A percentile compares a stretch with the other conserved stretches of the same genome.
Conservation (phyloP, 257 asterid species). For the Solanum pinnatisectum region DNA sequence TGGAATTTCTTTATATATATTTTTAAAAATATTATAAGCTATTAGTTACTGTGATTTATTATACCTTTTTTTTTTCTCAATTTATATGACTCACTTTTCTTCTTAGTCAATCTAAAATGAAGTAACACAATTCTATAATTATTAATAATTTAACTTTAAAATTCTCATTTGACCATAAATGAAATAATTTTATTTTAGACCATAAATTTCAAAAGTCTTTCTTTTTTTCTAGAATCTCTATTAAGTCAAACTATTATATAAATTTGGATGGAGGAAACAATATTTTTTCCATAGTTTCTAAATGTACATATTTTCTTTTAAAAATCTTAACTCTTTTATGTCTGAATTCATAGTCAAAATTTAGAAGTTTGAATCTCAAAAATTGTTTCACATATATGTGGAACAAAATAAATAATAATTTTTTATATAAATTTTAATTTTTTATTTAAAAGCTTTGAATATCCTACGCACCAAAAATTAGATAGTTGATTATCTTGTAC, state of each 20-base stretch:
- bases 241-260: neutral
- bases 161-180: neutral
- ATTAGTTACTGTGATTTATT: neutral
- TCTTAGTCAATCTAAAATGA: neutral
- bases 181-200: neutral
- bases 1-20: neutral
- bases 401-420: neutral
- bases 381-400: neutral
- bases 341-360: neutral
- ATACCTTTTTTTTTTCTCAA: neutral
- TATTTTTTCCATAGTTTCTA: neutral
- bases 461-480: neutral
- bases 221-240: too few species aligned
- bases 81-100: neutral
- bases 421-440: neutral
- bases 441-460: neutral
- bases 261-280: neutral
- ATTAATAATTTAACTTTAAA: neutral
- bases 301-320: neutral
- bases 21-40: neutral
- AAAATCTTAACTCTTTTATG: neutral
- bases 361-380: neutral
- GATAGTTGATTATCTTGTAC: neutral
- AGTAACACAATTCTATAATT: too few species aligned
- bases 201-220: neutral